Conservation (phyloP, 2,329 filamentous ascomycete species). For the Sclerotinia minor region DNA sequence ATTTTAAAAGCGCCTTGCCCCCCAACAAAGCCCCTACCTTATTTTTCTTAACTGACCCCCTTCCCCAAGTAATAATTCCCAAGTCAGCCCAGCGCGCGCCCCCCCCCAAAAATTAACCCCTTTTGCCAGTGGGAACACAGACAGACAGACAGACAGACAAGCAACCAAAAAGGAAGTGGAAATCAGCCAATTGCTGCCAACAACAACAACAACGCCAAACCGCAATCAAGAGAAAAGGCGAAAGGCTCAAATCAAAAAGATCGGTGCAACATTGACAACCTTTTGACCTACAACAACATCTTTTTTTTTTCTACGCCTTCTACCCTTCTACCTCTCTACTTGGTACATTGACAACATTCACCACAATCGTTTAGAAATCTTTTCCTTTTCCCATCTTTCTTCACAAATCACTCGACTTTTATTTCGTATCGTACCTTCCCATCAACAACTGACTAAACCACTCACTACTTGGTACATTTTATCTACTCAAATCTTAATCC, state of each 20-base stretch:
- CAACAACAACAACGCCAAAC: neutral
- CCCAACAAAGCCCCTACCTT: neutral
- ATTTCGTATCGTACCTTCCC: neutral
- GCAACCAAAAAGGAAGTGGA: neutral
- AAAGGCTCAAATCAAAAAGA: neutral
- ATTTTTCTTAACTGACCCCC: neutral
- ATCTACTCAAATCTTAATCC: slow-evolving; percentile 1
- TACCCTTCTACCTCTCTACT: neutral
- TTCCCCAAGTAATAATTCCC: neutral
- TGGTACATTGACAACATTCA: slow-evolving; percentile 1
- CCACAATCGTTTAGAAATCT: slow-evolving; percentile 4
- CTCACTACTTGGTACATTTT: neutral
- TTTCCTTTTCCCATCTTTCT: neutral
- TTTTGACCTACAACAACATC: neutral
- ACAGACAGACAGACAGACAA: neutral
- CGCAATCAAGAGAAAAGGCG: neutral
- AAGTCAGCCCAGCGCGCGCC: neutral
- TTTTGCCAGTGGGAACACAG: slow-evolving; percentile 4
- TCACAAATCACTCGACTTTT: neutral
- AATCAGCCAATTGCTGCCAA: neutral
- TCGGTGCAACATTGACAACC: neutral
- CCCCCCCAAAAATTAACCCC: neutral
- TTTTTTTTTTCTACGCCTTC: neutral
- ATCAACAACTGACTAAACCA: neutral
- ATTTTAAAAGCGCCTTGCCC: neutral